Conservation (phyloP, 2,329 filamentous ascomycete genomes). For the Pseudocercospora eumusae region DNA sequence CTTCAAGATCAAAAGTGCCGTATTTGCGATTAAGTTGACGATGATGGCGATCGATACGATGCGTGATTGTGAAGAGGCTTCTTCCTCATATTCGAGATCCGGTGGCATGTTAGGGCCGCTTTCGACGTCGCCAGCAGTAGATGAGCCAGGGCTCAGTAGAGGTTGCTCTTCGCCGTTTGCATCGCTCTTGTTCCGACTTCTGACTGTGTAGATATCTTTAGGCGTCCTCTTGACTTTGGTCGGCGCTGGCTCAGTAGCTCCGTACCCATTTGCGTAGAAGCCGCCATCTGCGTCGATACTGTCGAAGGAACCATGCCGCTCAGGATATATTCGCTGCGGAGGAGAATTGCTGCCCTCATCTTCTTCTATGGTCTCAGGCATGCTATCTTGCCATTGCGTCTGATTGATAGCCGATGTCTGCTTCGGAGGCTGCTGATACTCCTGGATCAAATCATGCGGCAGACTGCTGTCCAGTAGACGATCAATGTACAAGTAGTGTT, state of each 20-base stretch:
- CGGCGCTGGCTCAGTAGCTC: conserved; percentile 13
- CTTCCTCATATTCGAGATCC: conserved; percentile 66
- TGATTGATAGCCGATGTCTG: conserved; percentile 17
- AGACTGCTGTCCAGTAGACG: conserved; percentile 84
- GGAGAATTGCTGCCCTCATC: conserved; percentile 46
- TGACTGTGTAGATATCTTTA: conserved; percentile 77
- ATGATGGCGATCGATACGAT: conserved; percentile 88
- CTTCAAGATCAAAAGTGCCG: conserved; percentile 72
- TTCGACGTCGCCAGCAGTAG: conserved; percentile 15
- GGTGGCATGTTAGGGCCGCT: conserved; percentile 59
- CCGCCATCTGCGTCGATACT: conserved; percentile 27
- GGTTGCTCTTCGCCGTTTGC: conserved; percentile 41
- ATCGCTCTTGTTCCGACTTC: conserved; percentile 58
- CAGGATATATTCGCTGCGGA: conserved; percentile 29
- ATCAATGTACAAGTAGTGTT: conserved; percentile 93
- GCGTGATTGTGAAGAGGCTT: conserved; percentile 70
- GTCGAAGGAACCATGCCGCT: conserved; percentile 30
- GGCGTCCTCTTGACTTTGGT: conserved; percentile 73
- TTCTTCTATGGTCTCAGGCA: conserved; percentile 76
- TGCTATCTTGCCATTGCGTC: conserved; percentile 44
- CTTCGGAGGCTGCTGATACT: conserved; percentile 65
- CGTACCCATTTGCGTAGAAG: conserved; percentile 28
- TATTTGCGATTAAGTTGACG: conserved; percentile 78
- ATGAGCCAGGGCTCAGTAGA: conserved; percentile 32
- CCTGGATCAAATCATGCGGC: conserved; percentile 87